Evolutionary conservation across 1,139 yeast species (phyloP), one percentile per base, ranked within the genome.

Genomic region (Debaryomyces coudertii): DNA sequence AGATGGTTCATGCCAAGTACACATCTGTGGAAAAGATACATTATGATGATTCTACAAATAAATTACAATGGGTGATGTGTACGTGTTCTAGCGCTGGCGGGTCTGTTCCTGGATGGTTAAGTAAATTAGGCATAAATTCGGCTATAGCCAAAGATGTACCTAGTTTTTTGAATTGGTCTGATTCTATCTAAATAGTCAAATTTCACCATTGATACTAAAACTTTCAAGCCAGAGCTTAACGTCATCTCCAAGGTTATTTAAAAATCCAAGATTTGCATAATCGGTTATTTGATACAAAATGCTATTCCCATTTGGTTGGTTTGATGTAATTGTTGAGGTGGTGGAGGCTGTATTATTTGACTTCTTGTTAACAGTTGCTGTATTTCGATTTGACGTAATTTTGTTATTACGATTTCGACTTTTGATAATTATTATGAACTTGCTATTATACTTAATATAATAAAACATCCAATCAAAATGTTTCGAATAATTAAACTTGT

Each of bases 61-160:
- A 63, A 11, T 69, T 83, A 15, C 69, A 70, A 35, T 86, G 95
- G 95, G 57, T 67, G 6, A 83, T 85, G 89, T 79, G 82, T 14
- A 79, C 82, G 11, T 69, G 80, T 40, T 80, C 88, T 45, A 83
- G 79, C 47, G 85, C 90, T 1, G 82, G 85, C 22, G 95, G 95
- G 0, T 67, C 61, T 46, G 73, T 86, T 3, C 93, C 93, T 1
- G 66, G 76, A 36, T 84, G 85, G 81, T 47, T 86, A 18, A 85
- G 84, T 47, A 78, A 80, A 50, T 60, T 74, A 46, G 69, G 80
- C 39, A 75, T 85, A 45, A 77, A 82, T 2, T 71, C 73, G 15
- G 84, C 82, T 9, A 79, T 86, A 30, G 80, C 85, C 1, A 77
- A 79, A 45, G 95, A 86, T 57, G 90, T 86, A 1, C 89, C 90